Evolutionary conservation across 2,329 filamentous ascomycete genomes (phyloP).

Genomic region (Thyridium curvatum): DNA sequence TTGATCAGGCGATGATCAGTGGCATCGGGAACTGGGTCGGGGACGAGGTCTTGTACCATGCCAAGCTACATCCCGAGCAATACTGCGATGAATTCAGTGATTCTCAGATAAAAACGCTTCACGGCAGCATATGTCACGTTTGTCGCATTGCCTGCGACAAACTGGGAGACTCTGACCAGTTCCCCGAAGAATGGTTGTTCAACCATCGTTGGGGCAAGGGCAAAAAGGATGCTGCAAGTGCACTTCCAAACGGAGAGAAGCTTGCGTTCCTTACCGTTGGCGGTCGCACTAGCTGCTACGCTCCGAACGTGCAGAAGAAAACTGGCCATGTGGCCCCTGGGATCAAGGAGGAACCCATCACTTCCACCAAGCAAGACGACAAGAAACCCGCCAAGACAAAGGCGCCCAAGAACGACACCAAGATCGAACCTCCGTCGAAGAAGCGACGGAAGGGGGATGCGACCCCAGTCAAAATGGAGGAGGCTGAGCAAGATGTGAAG

Average conservation of each 20-base stretch:
- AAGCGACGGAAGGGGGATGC: constrained; percentile 15
- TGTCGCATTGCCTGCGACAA: constrained; percentile 73
- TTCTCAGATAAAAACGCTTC: constrained; percentile 63
- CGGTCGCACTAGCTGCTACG: constrained; percentile 83
- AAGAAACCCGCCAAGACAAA: constrained; percentile 14
- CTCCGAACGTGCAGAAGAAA: constrained; percentile 83
- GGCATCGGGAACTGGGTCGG: constrained; percentile 97
- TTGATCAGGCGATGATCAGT: constrained; percentile 84
- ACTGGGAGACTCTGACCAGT: constrained; percentile 75
- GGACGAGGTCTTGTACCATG: constrained; percentile 88
- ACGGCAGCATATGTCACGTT: constrained; percentile 69
- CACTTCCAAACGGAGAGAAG: constrained; percentile 76
- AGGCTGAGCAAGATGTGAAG: constrained; percentile 5
- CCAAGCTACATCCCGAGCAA: constrained; percentile 84
- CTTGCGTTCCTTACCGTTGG: constrained; percentile 85
- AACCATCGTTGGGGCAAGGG: constrained; percentile 86
- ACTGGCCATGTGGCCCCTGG: constrained; percentile 32
- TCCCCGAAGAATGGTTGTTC: constrained; percentile 85
- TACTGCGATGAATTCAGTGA: constrained; percentile 78
- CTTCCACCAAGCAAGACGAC: constrained; percentile 19
- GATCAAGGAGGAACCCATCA: constrained; percentile 34
- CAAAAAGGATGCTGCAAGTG: constrained; percentile 61
- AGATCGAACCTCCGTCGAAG: constrained; percentile 12
- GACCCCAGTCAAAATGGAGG: neutral
- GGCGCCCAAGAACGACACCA: constrained; percentile 6